Evolutionary conservation across 495 filamentous ascomycete species (phyloP), one percentile per base, ranked within the genome.

Genomic region (Neurospora sp.): DNA sequence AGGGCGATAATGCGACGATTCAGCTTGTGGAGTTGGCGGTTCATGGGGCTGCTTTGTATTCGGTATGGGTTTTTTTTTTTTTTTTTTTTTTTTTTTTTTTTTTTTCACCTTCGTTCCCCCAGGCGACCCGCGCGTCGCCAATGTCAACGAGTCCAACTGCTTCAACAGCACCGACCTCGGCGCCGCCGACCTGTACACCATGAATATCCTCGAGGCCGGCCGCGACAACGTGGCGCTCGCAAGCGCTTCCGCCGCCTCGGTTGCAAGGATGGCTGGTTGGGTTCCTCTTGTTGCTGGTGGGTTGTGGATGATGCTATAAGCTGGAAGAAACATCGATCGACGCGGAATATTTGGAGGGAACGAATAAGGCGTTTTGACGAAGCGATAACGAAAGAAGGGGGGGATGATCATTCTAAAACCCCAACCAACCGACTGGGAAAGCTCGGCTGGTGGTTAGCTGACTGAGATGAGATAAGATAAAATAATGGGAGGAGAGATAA

Each of bases 1-100:
- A 88, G 1, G 96, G 96, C 20, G 92, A 96, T 80, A 92, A 94
- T 79, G 96, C 94, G 16, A 99, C 96, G 9, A 94, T 99, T 74
- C 96, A 99, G 81, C 84, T 98, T 20, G 89, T 99, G 42, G 94
- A 98, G 87, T 83, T 88, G 12, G 96, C 96, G 10, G 84, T 93
- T 74, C 96, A 98, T 79, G 96, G 96, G 16, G 96, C 96, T 4
- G 87, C 92, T 10, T 82, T 98, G 31, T 99, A 91, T 79, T 97
- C 95, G 78, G 96, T 99, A 87, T 77, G 92, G 92, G 88, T 2
- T 27, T 27, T 27, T 27, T 27, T 27, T 27, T 31, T 3, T 31
- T 31, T 31, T 31, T 31, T 31, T 31, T 31, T 31, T 3, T 3
- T 31, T 31, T 31, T 31, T 31, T 0, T 27, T 27, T 27, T 27